Evolutionary conservation across 495 filamentous ascomycete genomes (phyloP).

Genomic region (Penicillium egyptiacum): DNA sequence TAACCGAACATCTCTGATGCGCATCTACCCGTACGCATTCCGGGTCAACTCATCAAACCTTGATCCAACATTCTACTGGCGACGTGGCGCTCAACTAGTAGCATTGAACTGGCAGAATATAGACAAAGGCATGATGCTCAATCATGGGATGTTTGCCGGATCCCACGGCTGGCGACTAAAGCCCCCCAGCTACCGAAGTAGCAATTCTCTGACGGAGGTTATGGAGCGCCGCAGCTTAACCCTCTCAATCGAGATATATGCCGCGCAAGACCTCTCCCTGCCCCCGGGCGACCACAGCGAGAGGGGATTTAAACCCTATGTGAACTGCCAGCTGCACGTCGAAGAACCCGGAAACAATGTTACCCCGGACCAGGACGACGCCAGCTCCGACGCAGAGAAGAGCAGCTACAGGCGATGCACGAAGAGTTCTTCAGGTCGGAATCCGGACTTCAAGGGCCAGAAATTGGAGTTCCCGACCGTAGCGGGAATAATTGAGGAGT

Average conservation of each 20-base stretch:
- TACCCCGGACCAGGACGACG: constrained; percentile 32
- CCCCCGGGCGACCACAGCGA: constrained; percentile 52
- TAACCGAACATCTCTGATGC: constrained; percentile 82
- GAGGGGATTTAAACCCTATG: constrained; percentile 68
- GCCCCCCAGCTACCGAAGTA: constrained; percentile 63
- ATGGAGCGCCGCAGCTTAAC: constrained; percentile 37
- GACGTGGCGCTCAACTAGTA: constrained; percentile 85
- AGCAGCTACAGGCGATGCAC: constrained; percentile 69
- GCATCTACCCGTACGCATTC: constrained; percentile 81
- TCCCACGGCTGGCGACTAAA: constrained; percentile 84
- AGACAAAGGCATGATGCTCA: constrained; percentile 94
- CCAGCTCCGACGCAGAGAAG: constrained; percentile 47
- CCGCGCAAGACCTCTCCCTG: constrained; percentile 53
- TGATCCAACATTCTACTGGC: constrained; percentile 81
- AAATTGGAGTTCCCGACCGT: constrained; percentile 61
- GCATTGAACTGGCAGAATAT: constrained; percentile 93
- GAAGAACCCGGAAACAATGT: constrained; percentile 50
- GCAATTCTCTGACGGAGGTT: constrained; percentile 19
- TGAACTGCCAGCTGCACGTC: constrained; percentile 81
- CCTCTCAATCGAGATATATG: constrained; percentile 52
- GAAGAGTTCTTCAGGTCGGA: constrained; percentile 56
- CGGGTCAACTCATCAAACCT: constrained; percentile 83
- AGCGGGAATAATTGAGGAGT: constrained; percentile 66
- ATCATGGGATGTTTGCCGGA: constrained; percentile 85
- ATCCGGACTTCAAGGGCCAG: constrained; percentile 71